These are phyloP conservation scores for Prunus kanzakura DNA, from an alignment of 306 rosid species.

Conservation along the genomic window DNA sequence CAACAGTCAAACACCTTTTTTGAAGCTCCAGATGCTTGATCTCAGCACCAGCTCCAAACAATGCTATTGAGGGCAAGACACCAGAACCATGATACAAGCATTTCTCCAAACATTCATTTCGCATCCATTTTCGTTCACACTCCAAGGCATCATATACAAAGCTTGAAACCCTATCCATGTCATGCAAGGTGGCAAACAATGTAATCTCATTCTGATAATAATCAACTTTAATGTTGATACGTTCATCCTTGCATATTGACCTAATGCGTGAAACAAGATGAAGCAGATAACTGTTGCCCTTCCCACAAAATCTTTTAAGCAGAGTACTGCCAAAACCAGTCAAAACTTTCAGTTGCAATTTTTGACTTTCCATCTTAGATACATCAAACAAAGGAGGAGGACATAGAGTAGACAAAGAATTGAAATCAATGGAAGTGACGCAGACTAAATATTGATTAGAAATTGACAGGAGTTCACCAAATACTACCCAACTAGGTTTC, in stretches of 20 bases:
- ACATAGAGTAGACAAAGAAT: constrained; percentile 39
- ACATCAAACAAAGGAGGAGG: constrained; percentile 72
- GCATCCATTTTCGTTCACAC: constrained; percentile 53
- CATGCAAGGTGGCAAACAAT: constrained; percentile 55
- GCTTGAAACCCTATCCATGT: constrained; percentile 45
- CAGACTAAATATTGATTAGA: constrained; percentile 72
- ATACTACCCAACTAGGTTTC: constrained; percentile 95
- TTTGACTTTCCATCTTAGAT: constrained; percentile 49
- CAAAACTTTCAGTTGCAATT: constrained; percentile 52
- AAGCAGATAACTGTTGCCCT: constrained; percentile 49
- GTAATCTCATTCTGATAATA: constrained; percentile 53
- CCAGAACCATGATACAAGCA: constrained; percentile 66
- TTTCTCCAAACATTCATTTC: constrained; percentile 73
- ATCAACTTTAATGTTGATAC: constrained; percentile 62
- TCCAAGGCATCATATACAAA: constrained; percentile 51
- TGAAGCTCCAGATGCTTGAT: constrained; percentile 89
- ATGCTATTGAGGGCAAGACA: constrained; percentile 56
- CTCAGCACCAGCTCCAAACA: constrained; percentile 92
- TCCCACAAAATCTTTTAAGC: constrained; percentile 87
- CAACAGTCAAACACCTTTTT: constrained; percentile 70
- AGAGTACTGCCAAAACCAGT: constrained; percentile 64
- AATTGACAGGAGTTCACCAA: constrained; percentile 68
- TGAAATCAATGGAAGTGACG: constrained; percentile 64
- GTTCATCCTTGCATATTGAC: constrained; percentile 55
- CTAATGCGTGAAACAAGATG: constrained; percentile 48